Evolutionary conservation across 2,329 filamentous ascomycete species (phyloP).

Genomic region (Pseudonectria buxi): DNA sequence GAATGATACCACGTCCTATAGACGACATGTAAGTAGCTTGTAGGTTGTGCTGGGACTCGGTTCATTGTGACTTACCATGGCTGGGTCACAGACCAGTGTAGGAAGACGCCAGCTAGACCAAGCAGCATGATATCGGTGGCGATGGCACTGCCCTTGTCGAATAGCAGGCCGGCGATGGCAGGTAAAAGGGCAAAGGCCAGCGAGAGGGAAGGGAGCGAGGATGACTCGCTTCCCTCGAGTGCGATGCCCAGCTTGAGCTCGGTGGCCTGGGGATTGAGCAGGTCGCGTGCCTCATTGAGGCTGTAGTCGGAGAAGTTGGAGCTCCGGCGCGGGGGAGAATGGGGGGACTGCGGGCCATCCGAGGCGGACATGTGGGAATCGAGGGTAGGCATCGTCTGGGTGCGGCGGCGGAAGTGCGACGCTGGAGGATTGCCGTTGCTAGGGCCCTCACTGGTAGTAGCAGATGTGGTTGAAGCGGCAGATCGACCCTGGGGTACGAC

Average conservation of each 20-base stretch:
- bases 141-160: slow-evolving; percentile 75
- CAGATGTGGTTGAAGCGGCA: too few species aligned
- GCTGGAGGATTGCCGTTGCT: too few species aligned
- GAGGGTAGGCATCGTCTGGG: slow-evolving; percentile 23
- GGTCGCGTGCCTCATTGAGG: slow-evolving; percentile 60
- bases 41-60: background rate
- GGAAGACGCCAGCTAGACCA: slow-evolving; percentile 71
- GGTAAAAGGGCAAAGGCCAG: slow-evolving; percentile 78
- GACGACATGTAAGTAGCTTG: background rate
- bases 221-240: slow-evolving; percentile 41
- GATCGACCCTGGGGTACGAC: too few species aligned
- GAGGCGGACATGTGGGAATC: slow-evolving; percentile 10
- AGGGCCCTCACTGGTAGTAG: too few species aligned
- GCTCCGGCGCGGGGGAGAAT: slow-evolving; percentile 52
- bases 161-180: slow-evolving; percentile 76
- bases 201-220: slow-evolving; percentile 73
- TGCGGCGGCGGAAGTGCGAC: background rate
- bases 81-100: slow-evolving; percentile 86
- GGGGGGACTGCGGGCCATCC: slow-evolving; percentile 23
- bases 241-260: slow-evolving; percentile 31
- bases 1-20: slow-evolving; percentile 58
- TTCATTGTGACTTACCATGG: slow-evolving; percentile 60
- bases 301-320: slow-evolving; percentile 75
- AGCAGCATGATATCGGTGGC: slow-evolving; percentile 81
- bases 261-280: slow-evolving; percentile 49